Evolutionary conservation across 768 basidiomycete species (phyloP).

Genomic region (Cystobasidium onofrii): DNA sequence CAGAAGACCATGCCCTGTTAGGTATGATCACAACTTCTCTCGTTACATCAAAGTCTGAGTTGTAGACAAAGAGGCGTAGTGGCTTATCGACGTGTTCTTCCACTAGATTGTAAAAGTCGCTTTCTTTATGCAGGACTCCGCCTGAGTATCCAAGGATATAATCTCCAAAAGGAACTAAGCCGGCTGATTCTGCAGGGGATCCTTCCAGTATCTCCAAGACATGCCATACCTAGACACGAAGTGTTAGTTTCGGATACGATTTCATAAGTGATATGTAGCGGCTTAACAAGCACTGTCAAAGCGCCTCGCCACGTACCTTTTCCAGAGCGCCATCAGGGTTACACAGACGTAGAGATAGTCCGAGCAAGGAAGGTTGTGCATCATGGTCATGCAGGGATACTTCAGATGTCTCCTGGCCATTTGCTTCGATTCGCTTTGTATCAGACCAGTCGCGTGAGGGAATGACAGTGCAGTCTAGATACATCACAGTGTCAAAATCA

Average conservation of each 20-base stretch:
- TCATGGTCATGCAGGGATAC: slow-evolving; percentile 44
- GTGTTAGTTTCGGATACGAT: too few relatives aligned
- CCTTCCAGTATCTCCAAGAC: slow-evolving; percentile 94
- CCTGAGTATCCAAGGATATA: slow-evolving; percentile 87
- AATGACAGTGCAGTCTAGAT: slow-evolving; percentile 66
- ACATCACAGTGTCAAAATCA: too few relatives aligned
- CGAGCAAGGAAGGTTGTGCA: slow-evolving; percentile 77
- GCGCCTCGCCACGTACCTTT: slow-evolving; percentile 32
- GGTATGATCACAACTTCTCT: slow-evolving; percentile 29
- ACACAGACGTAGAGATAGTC: slow-evolving; percentile 87
- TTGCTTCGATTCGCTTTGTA: slow-evolving; percentile 46
- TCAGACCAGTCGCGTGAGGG: slow-evolving; percentile 73
- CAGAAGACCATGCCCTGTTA: slow-evolving; percentile 62
- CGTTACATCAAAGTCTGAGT: slow-evolving; percentile 87
- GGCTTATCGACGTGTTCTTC: slow-evolving; percentile 85
- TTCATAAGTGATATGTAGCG: neutral
- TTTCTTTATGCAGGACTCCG: slow-evolving; percentile 78
- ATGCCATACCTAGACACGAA: slow-evolving; percentile 73
- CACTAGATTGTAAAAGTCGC: slow-evolving; percentile 75
- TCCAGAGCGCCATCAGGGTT: slow-evolving; percentile 79
- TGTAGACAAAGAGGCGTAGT: slow-evolving; percentile 88
- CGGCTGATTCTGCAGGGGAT: slow-evolving; percentile 85
- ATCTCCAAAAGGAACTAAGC: slow-evolving; percentile 76
- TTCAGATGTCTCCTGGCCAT: slow-evolving; percentile 8
- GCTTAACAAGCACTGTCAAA: too few relatives aligned